These are phyloP conservation scores for Chlamydomonas sp. DNA, from an alignment of 139 green algal species.

Conservation along the genomic window DNA sequence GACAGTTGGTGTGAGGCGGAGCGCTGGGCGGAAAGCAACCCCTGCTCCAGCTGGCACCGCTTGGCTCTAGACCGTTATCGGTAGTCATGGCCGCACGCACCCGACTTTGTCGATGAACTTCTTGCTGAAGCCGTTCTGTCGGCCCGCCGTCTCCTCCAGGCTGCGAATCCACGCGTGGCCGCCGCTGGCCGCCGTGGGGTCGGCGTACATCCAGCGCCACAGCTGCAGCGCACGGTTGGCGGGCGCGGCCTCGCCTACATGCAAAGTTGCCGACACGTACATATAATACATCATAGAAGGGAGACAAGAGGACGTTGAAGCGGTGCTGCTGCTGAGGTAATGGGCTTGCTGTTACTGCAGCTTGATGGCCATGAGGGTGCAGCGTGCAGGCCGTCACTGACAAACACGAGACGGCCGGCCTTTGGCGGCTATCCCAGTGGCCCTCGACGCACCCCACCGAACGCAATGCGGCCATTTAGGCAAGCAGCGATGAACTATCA, in stretches of 20 bases:
- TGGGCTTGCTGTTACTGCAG: not conserved
- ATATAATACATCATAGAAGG: not conserved
- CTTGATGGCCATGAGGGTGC: not conserved
- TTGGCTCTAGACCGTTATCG: not conserved
- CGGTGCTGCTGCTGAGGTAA: not conserved
- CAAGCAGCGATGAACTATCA: not conserved
- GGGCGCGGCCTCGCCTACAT: conserved; percentile 19
- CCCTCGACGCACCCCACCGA: no score
- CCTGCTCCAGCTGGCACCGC: not conserved
- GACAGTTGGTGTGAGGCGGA: no score
- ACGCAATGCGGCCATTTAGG: not conserved
- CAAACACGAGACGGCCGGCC: not conserved
- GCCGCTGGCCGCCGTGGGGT: conserved; percentile 35
- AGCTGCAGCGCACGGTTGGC: conserved; percentile 75
- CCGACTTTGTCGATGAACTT: conserved; percentile 61
- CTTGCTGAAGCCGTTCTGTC: conserved; percentile 66
- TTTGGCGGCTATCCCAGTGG: not conserved
- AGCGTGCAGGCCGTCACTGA: not conserved
- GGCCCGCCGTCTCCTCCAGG: conserved; percentile 60
- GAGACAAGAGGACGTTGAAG: not conserved
- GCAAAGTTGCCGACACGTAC: not conserved
- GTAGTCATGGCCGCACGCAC: conserved; percentile 5
- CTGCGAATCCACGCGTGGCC: conserved; percentile 46
- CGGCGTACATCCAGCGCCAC: conserved; percentile 88
- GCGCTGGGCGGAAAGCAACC: no score